phyloP scores from a whole-genome alignment of 169 alveolate species.

The Plasmodium coatneyi region DNA sequence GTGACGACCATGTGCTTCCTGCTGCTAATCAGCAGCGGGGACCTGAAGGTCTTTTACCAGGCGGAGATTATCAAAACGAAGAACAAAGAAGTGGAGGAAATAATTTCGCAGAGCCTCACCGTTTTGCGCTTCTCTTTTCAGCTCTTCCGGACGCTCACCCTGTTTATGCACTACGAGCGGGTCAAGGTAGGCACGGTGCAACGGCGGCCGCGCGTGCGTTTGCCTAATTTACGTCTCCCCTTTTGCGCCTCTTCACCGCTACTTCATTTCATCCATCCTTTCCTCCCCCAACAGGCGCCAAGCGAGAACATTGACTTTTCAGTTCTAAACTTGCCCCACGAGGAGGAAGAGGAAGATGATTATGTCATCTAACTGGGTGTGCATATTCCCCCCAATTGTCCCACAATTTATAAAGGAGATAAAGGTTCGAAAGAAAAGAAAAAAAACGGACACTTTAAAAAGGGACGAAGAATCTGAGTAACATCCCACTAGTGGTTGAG shows the following conservation, averaged over 20 bases:
- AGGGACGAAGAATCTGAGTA: not conserved
- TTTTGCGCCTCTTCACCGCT: not conserved
- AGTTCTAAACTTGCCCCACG: conserved; percentile 31
- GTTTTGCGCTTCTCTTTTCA: conserved; percentile 55
- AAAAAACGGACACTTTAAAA: not conserved
- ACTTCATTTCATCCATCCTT: too few species aligned
- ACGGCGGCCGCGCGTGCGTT: not conserved
- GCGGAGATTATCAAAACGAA: conserved; percentile 18
- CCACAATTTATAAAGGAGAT: not conserved
- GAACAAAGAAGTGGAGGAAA: conserved; percentile 64
- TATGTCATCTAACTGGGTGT: not conserved
- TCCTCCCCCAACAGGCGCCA: conserved; percentile 17
- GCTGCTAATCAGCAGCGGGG: conserved; percentile 60
- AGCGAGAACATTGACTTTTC: conserved; percentile 62
- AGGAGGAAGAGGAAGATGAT: conserved; percentile 11
- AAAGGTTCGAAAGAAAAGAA: not conserved
- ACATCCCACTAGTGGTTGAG: not conserved
- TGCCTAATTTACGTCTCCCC: not conserved
- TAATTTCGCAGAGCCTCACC: conserved; percentile 59
- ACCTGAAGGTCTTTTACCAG: conserved; percentile 44
- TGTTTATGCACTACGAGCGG: conserved; percentile 62
- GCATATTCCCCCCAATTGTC: not conserved
- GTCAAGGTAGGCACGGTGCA: conserved; percentile 4
- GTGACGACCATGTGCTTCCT: conserved; percentile 44
- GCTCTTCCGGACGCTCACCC: conserved; percentile 52